phyloP scores from a whole-genome alignment of 139 green algal species.

The Desmodesmus armatus region DNA sequence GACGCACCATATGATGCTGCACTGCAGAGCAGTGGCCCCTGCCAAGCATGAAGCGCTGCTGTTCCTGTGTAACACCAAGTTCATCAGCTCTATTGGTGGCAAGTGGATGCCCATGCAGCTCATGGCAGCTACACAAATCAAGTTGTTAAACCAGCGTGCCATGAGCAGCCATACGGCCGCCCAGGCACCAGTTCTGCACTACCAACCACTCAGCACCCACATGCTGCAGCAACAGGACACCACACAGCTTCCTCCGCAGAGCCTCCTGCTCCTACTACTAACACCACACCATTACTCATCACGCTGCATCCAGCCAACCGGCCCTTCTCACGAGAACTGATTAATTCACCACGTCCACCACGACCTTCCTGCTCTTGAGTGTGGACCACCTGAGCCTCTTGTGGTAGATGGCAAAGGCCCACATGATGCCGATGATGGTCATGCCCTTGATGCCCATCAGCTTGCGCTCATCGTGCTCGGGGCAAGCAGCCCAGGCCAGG shows the following conservation, averaged over 20 bases:
- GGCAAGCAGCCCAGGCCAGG: constrained; percentile 91
- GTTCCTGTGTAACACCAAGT: no score
- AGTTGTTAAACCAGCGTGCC: background rate
- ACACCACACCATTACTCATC: background rate
- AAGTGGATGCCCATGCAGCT: no score
- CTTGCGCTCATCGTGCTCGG: constrained; percentile 92
- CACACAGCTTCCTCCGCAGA: background rate
- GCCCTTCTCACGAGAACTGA: no score
- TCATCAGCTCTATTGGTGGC: no score
- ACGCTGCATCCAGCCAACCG: no score
- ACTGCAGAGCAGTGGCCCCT: no score
- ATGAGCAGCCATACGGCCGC: background rate
- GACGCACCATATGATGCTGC: no score
- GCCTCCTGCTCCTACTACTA: background rate
- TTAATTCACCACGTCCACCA: constrained; percentile 97
- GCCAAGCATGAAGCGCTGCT: no score
- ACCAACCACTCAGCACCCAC: background rate
- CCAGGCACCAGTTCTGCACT: background rate
- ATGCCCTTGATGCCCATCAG: constrained; percentile 98
- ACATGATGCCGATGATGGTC: constrained; percentile 86
- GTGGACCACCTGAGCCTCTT: constrained; percentile 97
- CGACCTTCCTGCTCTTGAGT: constrained; percentile 93
- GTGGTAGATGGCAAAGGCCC: constrained; percentile 92
- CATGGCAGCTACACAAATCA: no score
- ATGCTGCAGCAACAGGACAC: background rate